A percentile compares a stretch with the other conserved stretches of the same genome.
Conservation (phyloP, 129 eudicot species). For the Helichrysum umbraculigerum region DNA sequence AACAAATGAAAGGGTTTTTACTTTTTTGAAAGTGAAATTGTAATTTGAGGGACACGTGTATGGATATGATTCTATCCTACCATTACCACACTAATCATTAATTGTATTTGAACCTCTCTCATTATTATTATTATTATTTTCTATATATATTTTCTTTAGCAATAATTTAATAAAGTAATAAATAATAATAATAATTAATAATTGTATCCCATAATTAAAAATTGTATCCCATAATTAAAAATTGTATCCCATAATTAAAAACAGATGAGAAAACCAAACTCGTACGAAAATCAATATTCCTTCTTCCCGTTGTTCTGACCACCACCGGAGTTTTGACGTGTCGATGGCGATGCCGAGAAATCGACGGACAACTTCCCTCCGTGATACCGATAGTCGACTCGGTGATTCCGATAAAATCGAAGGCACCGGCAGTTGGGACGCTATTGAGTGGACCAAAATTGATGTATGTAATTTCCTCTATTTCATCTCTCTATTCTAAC, state of each 20-base stretch:
- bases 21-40: no score
- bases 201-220: no score
- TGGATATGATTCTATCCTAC: no score
- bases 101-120: no score
- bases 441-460: slow-evolving; percentile 90
- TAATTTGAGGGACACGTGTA: no score
- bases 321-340: slow-evolving; percentile 27
- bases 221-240: no score
- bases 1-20: no score
- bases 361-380: slow-evolving; percentile 60
- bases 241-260: not conserved
- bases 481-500: not conserved
- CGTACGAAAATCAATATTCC: slow-evolving; percentile 36
- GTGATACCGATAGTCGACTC: slow-evolving; percentile 54
- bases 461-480: slow-evolving; percentile 44
- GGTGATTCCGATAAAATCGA: slow-evolving; percentile 74
- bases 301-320: slow-evolving; percentile 22
- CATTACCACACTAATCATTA: no score
- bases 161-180: no score
- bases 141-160: no score
- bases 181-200: no score
- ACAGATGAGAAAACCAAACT: slow-evolving; percentile 21
- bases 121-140: no score
- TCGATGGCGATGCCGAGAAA: slow-evolving; percentile 59
- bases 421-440: slow-evolving; percentile 88